Percentiles rank a stretch among this genome's conserved stretches.
Conservation (phyloP, 345 rosid species). For the Clausena lansium region DNA sequence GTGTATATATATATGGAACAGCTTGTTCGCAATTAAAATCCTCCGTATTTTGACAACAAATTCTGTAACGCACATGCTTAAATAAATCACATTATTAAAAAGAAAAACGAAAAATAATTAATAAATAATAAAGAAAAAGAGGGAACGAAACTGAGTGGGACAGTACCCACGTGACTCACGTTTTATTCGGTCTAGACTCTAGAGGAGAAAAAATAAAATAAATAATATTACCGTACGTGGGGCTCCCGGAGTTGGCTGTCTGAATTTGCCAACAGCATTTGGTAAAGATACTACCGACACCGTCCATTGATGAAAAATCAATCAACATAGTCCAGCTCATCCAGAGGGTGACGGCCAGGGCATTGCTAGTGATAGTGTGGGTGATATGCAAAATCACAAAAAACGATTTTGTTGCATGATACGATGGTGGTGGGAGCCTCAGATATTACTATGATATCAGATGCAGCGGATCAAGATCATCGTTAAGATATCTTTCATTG, state of each 20-base stretch:
- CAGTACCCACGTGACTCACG: slow-evolving; percentile 29
- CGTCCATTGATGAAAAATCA: slow-evolving; percentile 16
- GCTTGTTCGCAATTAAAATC: too few relatives aligned
- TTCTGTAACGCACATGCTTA: too few relatives aligned
- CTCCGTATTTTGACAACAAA: too few relatives aligned
- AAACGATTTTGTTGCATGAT: background rate
- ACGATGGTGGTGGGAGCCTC: background rate
- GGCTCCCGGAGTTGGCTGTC: background rate
- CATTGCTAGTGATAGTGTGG: background rate
- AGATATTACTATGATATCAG: background rate
- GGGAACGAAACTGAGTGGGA: too few relatives aligned
- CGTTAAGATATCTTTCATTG: background rate
- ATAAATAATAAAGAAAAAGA: background rate
- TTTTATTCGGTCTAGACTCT: background rate
- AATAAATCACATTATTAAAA: too few relatives aligned
- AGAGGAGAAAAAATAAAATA: accelerated
- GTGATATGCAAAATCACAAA: background rate
- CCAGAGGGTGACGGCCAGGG: background rate
- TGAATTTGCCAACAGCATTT: background rate
- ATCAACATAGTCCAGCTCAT: slow-evolving; percentile 4
- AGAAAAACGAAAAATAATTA: too few relatives aligned
- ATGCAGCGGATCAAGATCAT: background rate
- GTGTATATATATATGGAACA: too few relatives aligned
- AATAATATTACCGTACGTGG: background rate
- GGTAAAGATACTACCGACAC: slow-evolving; percentile 33